These are phyloP conservation scores for Nannochloris sp. DNA, from an alignment of 139 green algal genomes.

Conservation along the genomic window DNA sequence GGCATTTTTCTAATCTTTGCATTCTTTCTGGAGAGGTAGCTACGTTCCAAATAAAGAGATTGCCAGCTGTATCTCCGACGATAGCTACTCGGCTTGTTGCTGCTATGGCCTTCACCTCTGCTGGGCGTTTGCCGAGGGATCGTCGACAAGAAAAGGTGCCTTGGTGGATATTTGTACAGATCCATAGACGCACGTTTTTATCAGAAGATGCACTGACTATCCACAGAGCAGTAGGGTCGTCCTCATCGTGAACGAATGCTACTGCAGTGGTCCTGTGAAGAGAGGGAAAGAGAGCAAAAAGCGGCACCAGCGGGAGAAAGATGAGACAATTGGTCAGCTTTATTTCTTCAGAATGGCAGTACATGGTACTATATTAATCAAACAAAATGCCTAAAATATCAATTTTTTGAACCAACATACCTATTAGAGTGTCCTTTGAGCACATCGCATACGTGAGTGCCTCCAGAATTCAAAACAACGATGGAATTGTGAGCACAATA, in stretches of 20 bases:
- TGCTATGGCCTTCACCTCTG: slow-evolving; percentile 15
- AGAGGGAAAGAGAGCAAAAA: neutral
- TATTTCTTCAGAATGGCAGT: too few relatives aligned
- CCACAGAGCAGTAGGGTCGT: neutral
- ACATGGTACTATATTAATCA: too few relatives aligned
- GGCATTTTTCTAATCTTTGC: neutral
- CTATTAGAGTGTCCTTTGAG: slow-evolving; percentile 17
- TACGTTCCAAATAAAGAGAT: slow-evolving; percentile 1
- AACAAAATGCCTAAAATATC: too few relatives aligned
- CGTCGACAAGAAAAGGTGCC: neutral
- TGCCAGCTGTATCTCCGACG: neutral
- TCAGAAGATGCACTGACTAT: neutral
- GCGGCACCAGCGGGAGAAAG: too few relatives aligned
- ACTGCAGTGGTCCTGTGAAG: slow-evolving; percentile 13
- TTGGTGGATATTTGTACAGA: neutral
- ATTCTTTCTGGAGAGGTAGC: neutral
- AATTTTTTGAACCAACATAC: too few relatives aligned
- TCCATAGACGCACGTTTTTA: slow-evolving; percentile 11
- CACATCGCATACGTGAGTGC: slow-evolving; percentile 1
- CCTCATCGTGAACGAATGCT: slow-evolving; percentile 1
- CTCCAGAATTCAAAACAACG: slow-evolving; percentile 5
- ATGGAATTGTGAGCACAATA: slow-evolving; percentile 23
- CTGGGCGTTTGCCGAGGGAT: slow-evolving; percentile 19
- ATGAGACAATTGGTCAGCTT: too few relatives aligned
- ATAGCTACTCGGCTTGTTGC: neutral